These are phyloP conservation scores for Coemansia sp. DNA, from an alignment of 192 early-diverging fungal genomes.

Conservation along the genomic window DNA sequence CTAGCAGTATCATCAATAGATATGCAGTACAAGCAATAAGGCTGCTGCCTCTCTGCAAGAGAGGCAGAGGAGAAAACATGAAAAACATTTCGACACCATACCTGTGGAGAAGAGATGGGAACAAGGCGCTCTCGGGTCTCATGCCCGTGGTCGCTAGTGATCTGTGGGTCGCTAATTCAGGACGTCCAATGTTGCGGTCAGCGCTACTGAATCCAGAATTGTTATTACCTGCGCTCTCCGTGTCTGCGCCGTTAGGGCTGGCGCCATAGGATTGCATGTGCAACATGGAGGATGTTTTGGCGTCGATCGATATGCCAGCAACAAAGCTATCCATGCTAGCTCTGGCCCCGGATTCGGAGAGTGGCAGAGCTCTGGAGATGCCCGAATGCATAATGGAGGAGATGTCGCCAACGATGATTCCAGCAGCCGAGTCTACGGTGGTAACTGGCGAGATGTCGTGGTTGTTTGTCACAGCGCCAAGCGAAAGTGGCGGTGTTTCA, in stretches of 20 bases:
- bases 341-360: not conserved
- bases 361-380: not conserved
- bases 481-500: conserved; percentile 3
- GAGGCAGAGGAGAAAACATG: conserved; percentile 1
- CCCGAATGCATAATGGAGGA: not conserved
- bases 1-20: too few species aligned
- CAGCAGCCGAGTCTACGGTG: not conserved
- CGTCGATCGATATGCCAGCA: conserved; percentile 6
- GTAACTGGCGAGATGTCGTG: not conserved
- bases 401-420: not conserved
- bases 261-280: conserved; percentile 20
- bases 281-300: conserved; percentile 12
- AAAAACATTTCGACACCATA: conserved; percentile 24
- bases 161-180: conserved; percentile 24
- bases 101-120: conserved; percentile 49
- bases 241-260: conserved; percentile 5
- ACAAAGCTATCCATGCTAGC: conserved; percentile 1
- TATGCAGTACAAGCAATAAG: too few species aligned
- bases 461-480: not conserved
- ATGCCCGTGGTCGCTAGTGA: conserved; percentile 10
- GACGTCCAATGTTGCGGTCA: conserved; percentile 17
- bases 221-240: conserved; percentile 15
- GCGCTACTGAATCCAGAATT: conserved; percentile 32
- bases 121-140: conserved; percentile 30
- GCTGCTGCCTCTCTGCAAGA: conserved; percentile 11